Evolutionary conservation across 495 filamentous ascomycete species (phyloP), one percentile per base, ranked within the genome.

Genomic region (Penicillium turbatum): DNA sequence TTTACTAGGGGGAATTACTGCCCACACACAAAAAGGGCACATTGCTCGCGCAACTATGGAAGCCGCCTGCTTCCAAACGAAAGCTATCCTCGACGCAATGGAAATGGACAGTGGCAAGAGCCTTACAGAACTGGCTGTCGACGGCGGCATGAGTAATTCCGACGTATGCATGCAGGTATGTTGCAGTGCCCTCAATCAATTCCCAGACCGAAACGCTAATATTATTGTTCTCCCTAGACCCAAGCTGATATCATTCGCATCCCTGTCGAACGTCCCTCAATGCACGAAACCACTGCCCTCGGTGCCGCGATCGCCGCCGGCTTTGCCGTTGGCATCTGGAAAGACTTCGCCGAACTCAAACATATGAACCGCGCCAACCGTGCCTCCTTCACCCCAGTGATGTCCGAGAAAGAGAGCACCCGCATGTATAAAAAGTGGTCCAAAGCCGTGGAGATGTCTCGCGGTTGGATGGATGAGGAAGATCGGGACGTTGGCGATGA

Each of bases 251-350:
- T 97, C 44, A 90, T 89, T 61, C 83, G 85, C 61, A 95, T 97
- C 61, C 87, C 85, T 27, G 86, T 96, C 50, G 86, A 95, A 66
- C 82, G 92, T 9, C 92, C 92, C 1, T 79, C 81, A 30, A 96
- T 97, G 92, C 86, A 89, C 51, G 92, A 97, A 74, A 96, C 91
- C 1, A 97, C 92, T 12, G 87, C 92, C 11, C 82, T 96, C 1
- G 92, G 92, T 24, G 89, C 92, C n/a, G 92, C 92, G 24, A 93
- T 97, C 55, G 92, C 91, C 10, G 92, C 92, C 48, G 92, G 91
- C 21, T 87, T 96, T 54, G 92, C 91, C 13, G 84, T 87, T 13
- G 84, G 80, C 46, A 81, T 93, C 47, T 97, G 92, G 92, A 80
- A 82, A 48, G 79, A 84, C 36, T 84, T 95, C 60, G 79, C 83